Percentiles rank a stretch among this genome's conserved stretches.
Conservation (phyloP, 139 green algal genomes). For the Coelastrella sp. region DNA sequence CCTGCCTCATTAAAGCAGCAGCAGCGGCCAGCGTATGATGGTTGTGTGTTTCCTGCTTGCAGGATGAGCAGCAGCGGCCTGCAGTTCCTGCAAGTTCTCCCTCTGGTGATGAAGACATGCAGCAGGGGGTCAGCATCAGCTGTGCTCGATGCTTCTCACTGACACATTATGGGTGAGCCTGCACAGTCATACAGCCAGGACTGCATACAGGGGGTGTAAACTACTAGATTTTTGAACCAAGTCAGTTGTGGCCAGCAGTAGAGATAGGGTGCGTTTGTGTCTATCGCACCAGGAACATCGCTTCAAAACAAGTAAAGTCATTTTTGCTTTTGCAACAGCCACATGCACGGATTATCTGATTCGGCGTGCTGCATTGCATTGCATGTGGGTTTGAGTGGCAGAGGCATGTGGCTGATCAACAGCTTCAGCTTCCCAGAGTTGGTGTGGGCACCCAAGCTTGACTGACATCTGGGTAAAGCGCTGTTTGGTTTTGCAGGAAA, state of each 20-base stretch:
- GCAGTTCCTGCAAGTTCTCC: not conserved
- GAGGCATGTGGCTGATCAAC: not conserved
- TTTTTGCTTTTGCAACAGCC: no score
- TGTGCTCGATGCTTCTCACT: constrained; percentile 94
- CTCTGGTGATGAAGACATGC: constrained; percentile 34
- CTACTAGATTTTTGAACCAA: no score
- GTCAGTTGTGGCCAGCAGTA: no score
- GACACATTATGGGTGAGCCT: constrained; percentile 79
- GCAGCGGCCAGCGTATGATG: no score
- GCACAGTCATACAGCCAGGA: not conserved
- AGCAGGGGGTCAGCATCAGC: constrained; percentile 59
- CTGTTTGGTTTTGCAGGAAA: constrained; percentile 52
- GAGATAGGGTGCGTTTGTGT: no score
- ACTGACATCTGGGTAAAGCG: not conserved
- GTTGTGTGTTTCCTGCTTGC: not conserved
- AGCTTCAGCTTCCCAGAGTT: not conserved
- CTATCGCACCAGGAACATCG: no score
- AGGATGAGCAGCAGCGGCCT: constrained; percentile 50
- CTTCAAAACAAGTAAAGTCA: no score
- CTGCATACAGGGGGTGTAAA: no score
- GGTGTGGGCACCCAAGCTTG: no score
- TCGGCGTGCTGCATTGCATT: not conserved
- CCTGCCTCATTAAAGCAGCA: no score
- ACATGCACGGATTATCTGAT: not conserved
- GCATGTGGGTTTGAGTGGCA: not conserved